Percentiles rank a stretch among this genome's conserved stretches.
These are phyloP conservation scores for Phytophthora hibernalis DNA, from an alignment of 352 stramenopile genomes.

Conservation along the genomic window DNA sequence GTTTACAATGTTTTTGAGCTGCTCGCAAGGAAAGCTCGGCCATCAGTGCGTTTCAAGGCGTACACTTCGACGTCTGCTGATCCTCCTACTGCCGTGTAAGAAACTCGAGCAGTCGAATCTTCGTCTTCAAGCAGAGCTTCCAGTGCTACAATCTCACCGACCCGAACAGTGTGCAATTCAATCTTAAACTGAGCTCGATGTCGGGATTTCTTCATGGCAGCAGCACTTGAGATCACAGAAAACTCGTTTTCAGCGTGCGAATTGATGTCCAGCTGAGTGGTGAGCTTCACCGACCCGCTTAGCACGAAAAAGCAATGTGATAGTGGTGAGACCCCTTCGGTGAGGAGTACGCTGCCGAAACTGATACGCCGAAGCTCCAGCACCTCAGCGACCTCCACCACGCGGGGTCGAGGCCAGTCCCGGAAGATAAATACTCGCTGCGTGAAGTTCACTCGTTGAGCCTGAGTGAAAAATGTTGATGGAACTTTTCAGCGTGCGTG, in stretches of 20 bases:
- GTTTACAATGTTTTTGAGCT: constrained; percentile 8
- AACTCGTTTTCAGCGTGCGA: not conserved
- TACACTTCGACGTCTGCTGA: constrained; percentile 58
- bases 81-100: constrained; percentile 35
- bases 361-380: constrained; percentile 52
- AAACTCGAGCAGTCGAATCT: constrained; percentile 15
- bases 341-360: constrained; percentile 52
- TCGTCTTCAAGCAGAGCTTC: constrained; percentile 42
- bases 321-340: constrained; percentile 24
- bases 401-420: constrained; percentile 49
- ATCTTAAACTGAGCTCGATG: constrained; percentile 38
- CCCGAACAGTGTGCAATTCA: constrained; percentile 40
- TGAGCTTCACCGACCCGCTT: constrained; percentile 46
- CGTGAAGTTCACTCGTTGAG: constrained; percentile 60
- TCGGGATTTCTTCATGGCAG: constrained; percentile 30
- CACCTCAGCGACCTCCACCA: constrained; percentile 47
- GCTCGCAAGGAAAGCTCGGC: constrained; percentile 21
- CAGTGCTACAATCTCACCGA: constrained; percentile 47
- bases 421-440: constrained; percentile 57
- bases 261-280: constrained; percentile 30
- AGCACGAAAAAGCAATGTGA: constrained; percentile 52
- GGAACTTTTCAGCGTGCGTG: constrained; percentile 53
- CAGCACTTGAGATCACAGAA: constrained; percentile 3
- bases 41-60: constrained; percentile 37
- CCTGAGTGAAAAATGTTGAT: constrained; percentile 58